Evolutionary conservation across 73 alveolate genomes (phyloP), one percentile per base, ranked within the genome.

Genomic region (Paramecium primaurelia): DNA sequence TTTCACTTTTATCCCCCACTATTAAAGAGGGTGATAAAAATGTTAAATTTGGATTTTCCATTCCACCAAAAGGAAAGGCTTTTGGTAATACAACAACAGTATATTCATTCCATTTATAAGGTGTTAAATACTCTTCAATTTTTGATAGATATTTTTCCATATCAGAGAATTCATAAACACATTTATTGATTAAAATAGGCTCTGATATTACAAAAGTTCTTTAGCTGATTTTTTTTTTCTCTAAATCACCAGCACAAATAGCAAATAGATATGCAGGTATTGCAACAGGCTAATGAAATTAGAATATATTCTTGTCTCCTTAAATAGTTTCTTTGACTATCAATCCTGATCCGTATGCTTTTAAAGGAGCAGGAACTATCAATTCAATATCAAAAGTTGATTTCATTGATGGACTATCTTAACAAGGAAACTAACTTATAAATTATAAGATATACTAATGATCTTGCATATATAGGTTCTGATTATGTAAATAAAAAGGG

Each of bases 11-110:
- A 22, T 22, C 25, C 25, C 25, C 25, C 37, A 98, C 98, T 49
- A 98, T 96, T 77, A 98, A 86, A 1, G 99, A 96, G 20, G 99
- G 99, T 34, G 99, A 94, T 30, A 96, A 97, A 93, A 98, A 98
- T 51, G 99, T 98, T 77, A 98, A 94, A 80, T 96, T 97, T 14
- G 99, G 99, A 94, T 98, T 98, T 83, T 98, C 99, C 99, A 98
- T 98, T 20, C 99, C 99, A 1, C 99, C 99, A 90, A 92, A 96
- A 18, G 99, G 99, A 95, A 98, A 98, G 16, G 99, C 96, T 54
- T 98, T 97, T 18, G 99, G 99, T 32, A 98, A 92, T 37, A 98
- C 98, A 16, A 98, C 97, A 18, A 97, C 95, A 37, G 96, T 97
- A 92, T 96, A 98, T 54, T 89, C 80, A 59, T 98, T 97, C 99